These are phyloP conservation scores for Alternaria gansuensis DNA, from an alignment of 2,329 filamentous ascomycete species.

Conservation along the genomic window DNA sequence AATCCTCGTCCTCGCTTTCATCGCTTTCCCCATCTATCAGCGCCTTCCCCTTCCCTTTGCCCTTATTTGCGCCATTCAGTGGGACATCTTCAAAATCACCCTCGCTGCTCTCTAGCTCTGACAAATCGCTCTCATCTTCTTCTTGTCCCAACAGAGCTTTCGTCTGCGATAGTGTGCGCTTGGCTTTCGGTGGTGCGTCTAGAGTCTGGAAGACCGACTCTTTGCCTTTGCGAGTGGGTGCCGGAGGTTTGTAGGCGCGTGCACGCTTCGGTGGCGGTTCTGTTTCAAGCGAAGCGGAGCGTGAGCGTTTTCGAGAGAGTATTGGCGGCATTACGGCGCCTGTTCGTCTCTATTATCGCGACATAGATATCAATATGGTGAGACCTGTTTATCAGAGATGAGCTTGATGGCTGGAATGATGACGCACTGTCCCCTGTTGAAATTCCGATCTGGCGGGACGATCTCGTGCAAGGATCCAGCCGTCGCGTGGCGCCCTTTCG, in stretches of 20 bases:
- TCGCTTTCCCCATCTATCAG: constrained; percentile 43
- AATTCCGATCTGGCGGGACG: constrained; percentile 31
- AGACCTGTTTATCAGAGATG: neutral
- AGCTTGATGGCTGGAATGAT: constrained; percentile 29
- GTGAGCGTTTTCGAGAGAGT: constrained; percentile 72
- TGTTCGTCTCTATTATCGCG: neutral
- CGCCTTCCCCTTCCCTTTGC: constrained; percentile 57
- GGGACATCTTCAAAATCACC: constrained; percentile 62
- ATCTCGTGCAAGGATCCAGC: constrained; percentile 27
- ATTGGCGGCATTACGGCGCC: constrained; percentile 69
- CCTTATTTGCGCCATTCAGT: constrained; percentile 33
- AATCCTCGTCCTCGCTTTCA: constrained; percentile 54
- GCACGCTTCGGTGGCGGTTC: constrained; percentile 43
- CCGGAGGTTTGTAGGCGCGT: constrained; percentile 27
- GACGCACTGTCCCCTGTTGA: constrained; percentile 34
- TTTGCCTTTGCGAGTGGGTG: constrained; percentile 41
- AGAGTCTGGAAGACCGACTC: constrained; percentile 57
- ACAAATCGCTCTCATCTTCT: constrained; percentile 54
- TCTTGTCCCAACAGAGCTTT: constrained; percentile 52
- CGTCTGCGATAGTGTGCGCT: constrained; percentile 45
- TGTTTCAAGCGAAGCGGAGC: constrained; percentile 57
- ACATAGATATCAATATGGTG: constrained; percentile 5
- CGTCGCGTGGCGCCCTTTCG: constrained; percentile 27
- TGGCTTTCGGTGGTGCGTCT: constrained; percentile 53
- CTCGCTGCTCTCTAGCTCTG: constrained; percentile 54